Base-by-base conservation (phyloP, 768 basidiomycete species). In the Coprinopsis strossmayeri region DNA sequence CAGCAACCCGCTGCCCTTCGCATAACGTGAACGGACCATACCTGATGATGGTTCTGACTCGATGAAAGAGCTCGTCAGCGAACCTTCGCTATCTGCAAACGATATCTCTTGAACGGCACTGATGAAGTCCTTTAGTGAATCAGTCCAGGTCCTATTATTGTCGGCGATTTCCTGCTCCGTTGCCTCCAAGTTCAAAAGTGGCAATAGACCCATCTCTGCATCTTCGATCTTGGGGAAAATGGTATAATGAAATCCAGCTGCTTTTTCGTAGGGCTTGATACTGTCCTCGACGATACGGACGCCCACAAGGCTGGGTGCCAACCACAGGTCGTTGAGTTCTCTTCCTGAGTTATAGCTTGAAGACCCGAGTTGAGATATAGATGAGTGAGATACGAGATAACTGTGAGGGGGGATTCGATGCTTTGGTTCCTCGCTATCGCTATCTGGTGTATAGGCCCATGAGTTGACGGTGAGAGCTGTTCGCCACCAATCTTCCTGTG, bases 301-400 rank as follows among this genome's bases (percentile, higher is more conserved):
- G 1, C 73, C 76, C 43, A 65, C 61, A 24, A 72, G 63, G 32
- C 70, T 66, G 34, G 58, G 38, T 56, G 70, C 76, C 51, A 77
- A 60, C 35, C 32, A 17, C n/a, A 44, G 11, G 18, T 45, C 49
- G 34, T 50, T 43, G 2, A 32, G n/a, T 4, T 45, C 34, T 3
- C 12, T 17, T 7, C 10, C 7, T 7, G 17, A 13, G 21, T 28
- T 18, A 18, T 45, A 5, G 15, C 18, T 28, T 17, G 35, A 38
- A 5, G 10, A 10, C 5, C 25, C 43, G 3, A 45, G 12, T 3
- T 45, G 9, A 3, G 12, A n/a, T 9, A 18, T 27, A 17, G 27
- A 32, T 17, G 25, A 18, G 12, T 28, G 28, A 5, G 27, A 45
- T 28, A 32, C 43, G 27, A 45, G 43, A 32, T 45, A 45, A 20